Conservation (phyloP, 345 rosid species). For the Syzygium aromaticum region DNA sequence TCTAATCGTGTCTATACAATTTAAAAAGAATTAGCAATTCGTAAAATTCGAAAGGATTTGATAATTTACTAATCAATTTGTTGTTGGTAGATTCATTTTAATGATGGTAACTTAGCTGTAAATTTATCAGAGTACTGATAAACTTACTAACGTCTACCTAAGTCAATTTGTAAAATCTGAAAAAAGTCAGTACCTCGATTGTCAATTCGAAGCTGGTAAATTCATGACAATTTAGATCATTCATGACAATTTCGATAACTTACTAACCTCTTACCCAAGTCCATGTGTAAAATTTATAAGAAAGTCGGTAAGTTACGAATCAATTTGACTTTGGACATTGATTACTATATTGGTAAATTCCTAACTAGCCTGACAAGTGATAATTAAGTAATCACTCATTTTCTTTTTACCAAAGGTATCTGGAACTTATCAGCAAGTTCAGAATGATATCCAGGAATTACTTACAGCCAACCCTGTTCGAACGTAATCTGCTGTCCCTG, state of each 20-base stretch:
- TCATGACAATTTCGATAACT: not conserved
- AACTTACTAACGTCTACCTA: not conserved
- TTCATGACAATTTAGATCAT: not conserved
- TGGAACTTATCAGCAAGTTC: not conserved
- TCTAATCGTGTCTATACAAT: no score
- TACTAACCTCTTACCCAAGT: not conserved
- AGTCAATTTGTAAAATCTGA: not conserved
- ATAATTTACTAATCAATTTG: not conserved
- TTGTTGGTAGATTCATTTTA: not conserved
- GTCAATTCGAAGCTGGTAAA: not conserved
- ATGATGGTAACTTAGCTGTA: not conserved
- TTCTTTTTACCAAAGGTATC: not conserved
- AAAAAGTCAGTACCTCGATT: not conserved
- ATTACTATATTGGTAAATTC: not conserved
- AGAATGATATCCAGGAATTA: not conserved
- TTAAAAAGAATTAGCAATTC: not conserved
- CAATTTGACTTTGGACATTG: not conserved
- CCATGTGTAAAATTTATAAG: not conserved
- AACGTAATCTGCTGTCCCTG: conserved; percentile 58
- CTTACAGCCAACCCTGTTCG: conserved; percentile 70
- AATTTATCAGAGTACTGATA: no score
- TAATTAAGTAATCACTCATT: no score
- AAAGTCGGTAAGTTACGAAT: not conserved
- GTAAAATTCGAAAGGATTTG: not conserved
- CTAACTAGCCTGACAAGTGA: not conserved